These are phyloP conservation scores for Malus sieversii DNA, from an alignment of 306 rosid genomes.

Conservation along the genomic window DNA sequence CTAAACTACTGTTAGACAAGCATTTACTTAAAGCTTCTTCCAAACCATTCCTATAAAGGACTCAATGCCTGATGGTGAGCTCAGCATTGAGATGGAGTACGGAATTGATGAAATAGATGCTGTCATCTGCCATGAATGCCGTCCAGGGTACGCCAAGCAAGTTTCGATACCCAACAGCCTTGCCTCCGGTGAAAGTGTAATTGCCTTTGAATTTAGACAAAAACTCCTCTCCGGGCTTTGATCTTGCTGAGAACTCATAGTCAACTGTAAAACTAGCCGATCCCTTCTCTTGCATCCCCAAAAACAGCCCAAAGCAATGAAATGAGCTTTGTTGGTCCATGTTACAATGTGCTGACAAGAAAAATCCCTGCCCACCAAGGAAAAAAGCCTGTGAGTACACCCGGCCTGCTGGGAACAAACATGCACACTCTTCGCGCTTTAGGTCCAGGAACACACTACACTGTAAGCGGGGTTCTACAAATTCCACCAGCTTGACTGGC, in stretches of 20 bases:
- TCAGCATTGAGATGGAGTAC: conserved; percentile 39
- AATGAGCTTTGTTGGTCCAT: conserved; percentile 36
- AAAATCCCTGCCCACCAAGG: conserved; percentile 34
- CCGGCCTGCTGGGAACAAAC: conserved; percentile 30
- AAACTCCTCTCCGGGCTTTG: conserved; percentile 28
- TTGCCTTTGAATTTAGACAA: conserved; percentile 24
- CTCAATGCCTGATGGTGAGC: conserved; percentile 35
- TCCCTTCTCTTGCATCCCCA: conserved; percentile 38
- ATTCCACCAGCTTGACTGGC: conserved; percentile 42
- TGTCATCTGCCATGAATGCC: conserved; percentile 28
- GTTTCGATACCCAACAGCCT: conserved; percentile 40
- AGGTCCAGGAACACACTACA: conserved; percentile 40
- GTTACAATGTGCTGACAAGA: conserved; percentile 47
- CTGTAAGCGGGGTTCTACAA: conserved; percentile 23
- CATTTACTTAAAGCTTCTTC: neutral
- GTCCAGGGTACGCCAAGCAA: conserved; percentile 30
- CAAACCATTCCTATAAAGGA: neutral
- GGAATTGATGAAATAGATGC: conserved; percentile 34
- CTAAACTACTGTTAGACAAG: neutral
- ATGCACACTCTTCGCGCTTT: conserved; percentile 34
- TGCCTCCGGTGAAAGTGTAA: conserved; percentile 40
- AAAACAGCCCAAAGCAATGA: conserved; percentile 34
- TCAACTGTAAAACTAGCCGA: conserved; percentile 21
- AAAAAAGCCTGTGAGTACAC: conserved; percentile 32
- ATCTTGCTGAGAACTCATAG: conserved; percentile 38